Evolutionary conservation across 139 green algal species (phyloP).

Genomic region (Nannochloris sp.): DNA sequence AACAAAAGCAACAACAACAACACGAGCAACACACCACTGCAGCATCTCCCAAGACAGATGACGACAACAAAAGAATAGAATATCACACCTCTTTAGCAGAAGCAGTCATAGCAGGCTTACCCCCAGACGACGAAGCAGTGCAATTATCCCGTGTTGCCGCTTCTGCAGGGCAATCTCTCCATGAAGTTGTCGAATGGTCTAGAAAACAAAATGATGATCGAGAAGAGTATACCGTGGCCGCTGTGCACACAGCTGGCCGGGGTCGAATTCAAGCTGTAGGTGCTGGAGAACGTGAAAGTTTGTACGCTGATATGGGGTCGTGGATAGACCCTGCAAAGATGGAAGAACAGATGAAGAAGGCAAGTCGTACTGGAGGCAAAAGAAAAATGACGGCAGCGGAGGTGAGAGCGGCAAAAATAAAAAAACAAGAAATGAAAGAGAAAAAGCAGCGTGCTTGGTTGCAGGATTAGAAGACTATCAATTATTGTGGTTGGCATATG

Average conservation of each 20-base stretch:
- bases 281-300: not conserved
- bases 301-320: constrained; percentile 14
- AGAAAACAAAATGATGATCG: not conserved
- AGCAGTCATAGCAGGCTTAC: constrained; percentile 40
- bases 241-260: not conserved
- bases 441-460: constrained; percentile 15
- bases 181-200: constrained; percentile 23
- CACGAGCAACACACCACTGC: too few species aligned
- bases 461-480: not conserved
- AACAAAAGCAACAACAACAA: too few species aligned
- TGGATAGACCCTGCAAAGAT: constrained; percentile 11
- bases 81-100: constrained; percentile 19
- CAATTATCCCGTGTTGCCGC: constrained; percentile 33
- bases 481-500: too few species aligned
- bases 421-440: constrained; percentile 5
- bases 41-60: not conserved
- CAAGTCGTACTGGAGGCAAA: constrained; percentile 13
- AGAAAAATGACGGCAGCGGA: not conserved
- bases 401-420: not conserved
- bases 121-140: constrained; percentile 48
- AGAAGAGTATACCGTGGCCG: constrained; percentile 5
- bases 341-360: constrained; percentile 12
- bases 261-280: constrained; percentile 6
- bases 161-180: constrained; percentile 28
- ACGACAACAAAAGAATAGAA: not conserved